These are phyloP conservation scores for Candida germanica DNA, from an alignment of 805 yeast species.

Conservation along the genomic window DNA sequence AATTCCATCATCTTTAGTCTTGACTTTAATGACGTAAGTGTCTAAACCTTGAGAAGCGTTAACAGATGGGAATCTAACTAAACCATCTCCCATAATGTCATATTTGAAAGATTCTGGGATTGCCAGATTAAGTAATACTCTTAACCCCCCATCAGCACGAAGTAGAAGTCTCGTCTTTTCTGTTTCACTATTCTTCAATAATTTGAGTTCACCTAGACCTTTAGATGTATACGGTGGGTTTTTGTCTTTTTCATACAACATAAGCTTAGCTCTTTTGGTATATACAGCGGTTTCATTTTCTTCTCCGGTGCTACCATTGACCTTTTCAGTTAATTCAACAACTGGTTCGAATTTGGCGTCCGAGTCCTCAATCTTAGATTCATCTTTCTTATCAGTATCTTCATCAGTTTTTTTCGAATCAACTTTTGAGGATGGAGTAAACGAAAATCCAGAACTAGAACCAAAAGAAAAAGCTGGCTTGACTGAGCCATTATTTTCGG, in stretches of 20 bases:
- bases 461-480: constrained; percentile 14
- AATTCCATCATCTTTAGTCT: constrained; percentile 66
- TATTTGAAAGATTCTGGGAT: constrained; percentile 59
- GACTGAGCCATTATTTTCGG: constrained; percentile 5
- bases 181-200: constrained; percentile 59
- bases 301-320: constrained; percentile 70
- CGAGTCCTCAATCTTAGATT: constrained; percentile 43
- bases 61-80: constrained; percentile 65
- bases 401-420: constrained; percentile 18
- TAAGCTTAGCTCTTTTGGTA: constrained; percentile 69
- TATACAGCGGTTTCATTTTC: constrained; percentile 68
- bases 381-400: constrained; percentile 39
- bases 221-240: constrained; percentile 50
- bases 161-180: constrained; percentile 68
- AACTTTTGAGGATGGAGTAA: not conserved
- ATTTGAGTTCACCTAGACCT: constrained; percentile 82
- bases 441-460: not conserved
- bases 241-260: constrained; percentile 50
- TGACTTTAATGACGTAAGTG: constrained; percentile 72
- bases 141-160: constrained; percentile 85
- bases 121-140: constrained; percentile 70
- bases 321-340: constrained; percentile 41
- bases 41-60: constrained; percentile 54
- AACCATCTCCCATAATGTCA: constrained; percentile 58
- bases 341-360: constrained; percentile 45